phyloP scores from a whole-genome alignment of 2,329 filamentous ascomycete genomes.

The Colletotrichum noveboracense region DNA sequence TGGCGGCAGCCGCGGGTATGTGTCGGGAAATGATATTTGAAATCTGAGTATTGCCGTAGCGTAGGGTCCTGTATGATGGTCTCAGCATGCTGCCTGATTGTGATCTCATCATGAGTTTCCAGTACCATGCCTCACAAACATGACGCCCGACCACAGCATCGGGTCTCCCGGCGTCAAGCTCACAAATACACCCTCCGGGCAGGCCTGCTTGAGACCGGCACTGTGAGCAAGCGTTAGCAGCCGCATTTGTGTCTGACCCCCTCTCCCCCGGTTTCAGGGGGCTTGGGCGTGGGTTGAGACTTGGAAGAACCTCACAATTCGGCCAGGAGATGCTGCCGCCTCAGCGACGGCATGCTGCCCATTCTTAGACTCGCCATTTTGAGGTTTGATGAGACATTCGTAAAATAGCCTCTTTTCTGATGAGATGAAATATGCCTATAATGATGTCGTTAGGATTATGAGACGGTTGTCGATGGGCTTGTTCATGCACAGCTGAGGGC shows the following conservation, averaged over 20 bases:
- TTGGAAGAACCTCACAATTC: conserved; percentile 68
- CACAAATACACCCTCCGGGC: conserved; percentile 87
- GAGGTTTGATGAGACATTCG: neutral
- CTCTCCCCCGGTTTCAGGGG: conserved; percentile 6
- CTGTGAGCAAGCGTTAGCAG: conserved; percentile 48
- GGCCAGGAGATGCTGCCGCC: conserved; percentile 77
- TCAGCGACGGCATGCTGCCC: conserved; percentile 58
- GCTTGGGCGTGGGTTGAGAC: neutral
- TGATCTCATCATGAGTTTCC: neutral
- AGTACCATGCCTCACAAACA: conserved; percentile 88
- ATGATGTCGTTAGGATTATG: neutral
- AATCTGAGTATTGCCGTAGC: conserved; percentile 86
- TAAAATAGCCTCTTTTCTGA: neutral
- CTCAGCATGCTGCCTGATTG: neutral
- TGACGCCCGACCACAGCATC: conserved; percentile 84
- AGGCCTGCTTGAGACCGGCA: conserved; percentile 79
- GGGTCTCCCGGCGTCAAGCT: conserved; percentile 82
- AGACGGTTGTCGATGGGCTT: conserved; percentile 6
- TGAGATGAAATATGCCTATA: neutral
- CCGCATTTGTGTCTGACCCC: conserved; percentile 26
- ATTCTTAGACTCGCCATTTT: conserved; percentile 52
- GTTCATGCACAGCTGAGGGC: conserved; percentile 23
- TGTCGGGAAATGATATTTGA: conserved; percentile 83
- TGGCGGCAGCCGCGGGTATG: conserved; percentile 81
- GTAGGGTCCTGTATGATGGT: conserved; percentile 74